These are phyloP conservation scores for Penicillium macrosclerotiorum DNA, from an alignment of 495 filamentous ascomycete genomes.

Conservation along the genomic window DNA sequence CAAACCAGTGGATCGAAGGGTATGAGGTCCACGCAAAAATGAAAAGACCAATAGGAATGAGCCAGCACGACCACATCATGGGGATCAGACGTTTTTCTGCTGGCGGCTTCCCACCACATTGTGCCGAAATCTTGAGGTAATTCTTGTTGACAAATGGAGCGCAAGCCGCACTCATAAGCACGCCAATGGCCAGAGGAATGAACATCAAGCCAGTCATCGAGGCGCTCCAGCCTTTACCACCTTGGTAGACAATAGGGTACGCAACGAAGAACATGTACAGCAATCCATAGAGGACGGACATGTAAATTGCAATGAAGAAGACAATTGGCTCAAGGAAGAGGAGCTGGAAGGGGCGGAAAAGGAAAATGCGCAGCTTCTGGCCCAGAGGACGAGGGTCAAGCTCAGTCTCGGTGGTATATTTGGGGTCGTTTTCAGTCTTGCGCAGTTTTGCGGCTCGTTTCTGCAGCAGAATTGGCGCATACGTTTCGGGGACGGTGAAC, in stretches of 20 bases:
- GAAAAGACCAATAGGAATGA: slow-evolving; percentile 72
- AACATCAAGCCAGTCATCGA: slow-evolving; percentile 79
- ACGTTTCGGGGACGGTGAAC: slow-evolving; percentile 81
- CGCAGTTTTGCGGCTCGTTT: slow-evolving; percentile 64
- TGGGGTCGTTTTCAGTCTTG: slow-evolving; percentile 59
- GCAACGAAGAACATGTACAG: slow-evolving; percentile 83
- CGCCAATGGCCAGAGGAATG: slow-evolving; percentile 68
- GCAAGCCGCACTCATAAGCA: slow-evolving; percentile 61
- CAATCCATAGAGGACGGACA: slow-evolving; percentile 74
- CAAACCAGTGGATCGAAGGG: slow-evolving; percentile 62
- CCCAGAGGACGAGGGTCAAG: slow-evolving; percentile 63
- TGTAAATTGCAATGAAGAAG: slow-evolving; percentile 71
- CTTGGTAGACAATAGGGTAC: slow-evolving; percentile 73
- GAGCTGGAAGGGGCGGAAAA: slow-evolving; percentile 76
- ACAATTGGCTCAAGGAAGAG: slow-evolving; percentile 79
- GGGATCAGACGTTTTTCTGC: slow-evolving; percentile 75
- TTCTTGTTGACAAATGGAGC: slow-evolving; percentile 72
- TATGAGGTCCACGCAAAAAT: slow-evolving; percentile 86
- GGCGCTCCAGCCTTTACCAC: slow-evolving; percentile 69
- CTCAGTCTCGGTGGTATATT: slow-evolving; percentile 70
- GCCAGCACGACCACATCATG: slow-evolving; percentile 84
- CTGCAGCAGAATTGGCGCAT: slow-evolving; percentile 68
- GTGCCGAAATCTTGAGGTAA: slow-evolving; percentile 60
- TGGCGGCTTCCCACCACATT: slow-evolving; percentile 66
- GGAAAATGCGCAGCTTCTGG: slow-evolving; percentile 63